Evolutionary conservation across 2,329 filamentous ascomycete genomes (phyloP), one percentile per base, ranked within the genome.

Genomic region (Zalaria sp.): DNA sequence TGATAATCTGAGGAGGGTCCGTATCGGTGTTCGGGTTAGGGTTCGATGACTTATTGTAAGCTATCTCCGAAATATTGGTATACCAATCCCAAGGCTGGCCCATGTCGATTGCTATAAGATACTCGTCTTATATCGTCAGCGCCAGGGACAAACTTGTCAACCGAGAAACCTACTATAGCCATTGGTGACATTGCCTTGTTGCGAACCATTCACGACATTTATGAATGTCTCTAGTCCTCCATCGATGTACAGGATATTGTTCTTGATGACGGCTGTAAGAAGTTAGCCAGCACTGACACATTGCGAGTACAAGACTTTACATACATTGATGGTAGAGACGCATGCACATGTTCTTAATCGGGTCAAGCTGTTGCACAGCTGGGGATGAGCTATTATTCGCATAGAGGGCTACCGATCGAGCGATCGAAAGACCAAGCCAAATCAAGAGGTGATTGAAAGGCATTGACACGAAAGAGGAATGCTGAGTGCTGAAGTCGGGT

Each of bases 61-160:
- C 41, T 7, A n/a, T 49, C 27, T 55, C 52, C 1, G 54, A 53
- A 29, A 56, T 50, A 37, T 55, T 58, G 18, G 37, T 47, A 36
- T 48, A 51, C 52, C 51, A 55, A 45, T 56, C 50, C 53, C 57
- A 61, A 10, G 55, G 54, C 9, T 46, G 43, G 10, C 36, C 49
- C 48, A 60, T 46, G 37, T 55, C 49, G 9, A 59, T 45, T n/a
- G 39, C 35, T 25, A 44, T 32, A 27, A 48, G 40, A 37, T 48
- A 42, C 28, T 44, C 9, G 40, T 32, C 36, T 31, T 8, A 18
- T 7, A 36, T 36, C 11, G n/a, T 34, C 31, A 34, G 31, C n/a
- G 31, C 8, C n/a, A 34, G 31, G 31, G 31, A n/a, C 8, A n/a
- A 34, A 34, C 6, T 10, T 10, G 6, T 6, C 34, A 7, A 36